These are phyloP conservation scores for Coprinopsis sp. DNA, from an alignment of 768 basidiomycete genomes.

Conservation along the genomic window DNA sequence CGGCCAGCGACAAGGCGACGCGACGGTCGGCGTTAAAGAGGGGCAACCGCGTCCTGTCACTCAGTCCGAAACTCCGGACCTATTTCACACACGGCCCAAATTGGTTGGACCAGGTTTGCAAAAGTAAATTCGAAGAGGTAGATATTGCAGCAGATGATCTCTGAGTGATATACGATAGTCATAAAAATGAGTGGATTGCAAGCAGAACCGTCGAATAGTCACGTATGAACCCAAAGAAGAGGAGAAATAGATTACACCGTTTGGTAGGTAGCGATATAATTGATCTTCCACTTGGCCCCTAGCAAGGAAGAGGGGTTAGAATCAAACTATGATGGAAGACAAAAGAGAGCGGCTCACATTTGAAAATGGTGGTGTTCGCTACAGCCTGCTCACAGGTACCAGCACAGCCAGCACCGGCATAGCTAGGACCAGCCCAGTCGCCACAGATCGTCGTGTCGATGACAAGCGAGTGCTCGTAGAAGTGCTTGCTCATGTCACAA, in stretches of 20 bases:
- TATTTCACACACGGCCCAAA: too few species aligned
- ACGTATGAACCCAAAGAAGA: neutral
- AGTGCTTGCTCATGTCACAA: constrained; percentile 48
- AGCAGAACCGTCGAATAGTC: neutral
- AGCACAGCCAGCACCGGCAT: constrained; percentile 33
- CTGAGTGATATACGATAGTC: too few species aligned
- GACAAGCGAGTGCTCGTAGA: constrained; percentile 48
- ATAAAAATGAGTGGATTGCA: too few species aligned
- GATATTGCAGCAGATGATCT: too few species aligned
- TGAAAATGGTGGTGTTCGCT: constrained; percentile 53
- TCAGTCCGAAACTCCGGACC: too few species aligned
- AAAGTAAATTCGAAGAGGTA: too few species aligned
- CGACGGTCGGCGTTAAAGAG: too few species aligned
- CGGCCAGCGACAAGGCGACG: too few species aligned
- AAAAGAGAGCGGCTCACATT: constrained; percentile 20
- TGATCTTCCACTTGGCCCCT: constrained; percentile 56
- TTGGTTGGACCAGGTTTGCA: too few species aligned
- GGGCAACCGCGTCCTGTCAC: too few species aligned
- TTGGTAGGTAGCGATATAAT: constrained; percentile 50
- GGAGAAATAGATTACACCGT: neutral
- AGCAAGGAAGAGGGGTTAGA: neutral
- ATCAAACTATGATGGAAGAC: neutral
- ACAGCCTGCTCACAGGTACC: constrained; percentile 46
- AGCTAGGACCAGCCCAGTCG: constrained; percentile 38
- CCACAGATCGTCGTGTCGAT: constrained; percentile 46